Conservation (phyloP, 768 basidiomycete genomes). For the Mycena galericulata region DNA sequence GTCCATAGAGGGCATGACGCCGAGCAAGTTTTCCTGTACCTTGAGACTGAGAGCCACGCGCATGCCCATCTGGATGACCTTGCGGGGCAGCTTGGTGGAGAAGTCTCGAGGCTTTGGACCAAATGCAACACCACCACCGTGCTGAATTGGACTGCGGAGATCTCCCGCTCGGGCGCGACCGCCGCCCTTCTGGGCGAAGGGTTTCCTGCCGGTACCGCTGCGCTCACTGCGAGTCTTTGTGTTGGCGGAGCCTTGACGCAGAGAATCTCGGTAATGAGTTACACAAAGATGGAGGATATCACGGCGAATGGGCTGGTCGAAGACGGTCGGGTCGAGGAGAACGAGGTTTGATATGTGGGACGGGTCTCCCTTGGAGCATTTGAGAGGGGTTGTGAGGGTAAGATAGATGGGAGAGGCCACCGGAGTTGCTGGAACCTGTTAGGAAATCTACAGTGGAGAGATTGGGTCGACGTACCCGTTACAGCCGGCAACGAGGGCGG, state of each 20-base stretch:
- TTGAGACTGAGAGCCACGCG: slow-evolving; percentile 89
- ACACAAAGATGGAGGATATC: slow-evolving; percentile 96
- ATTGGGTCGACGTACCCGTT: slow-evolving; percentile 16
- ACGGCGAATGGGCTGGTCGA: slow-evolving; percentile 87
- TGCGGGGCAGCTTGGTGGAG: slow-evolving; percentile 91
- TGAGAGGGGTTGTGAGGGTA: slow-evolving; percentile 70
- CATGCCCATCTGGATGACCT: slow-evolving; percentile 94
- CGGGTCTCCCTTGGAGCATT: slow-evolving; percentile 54
- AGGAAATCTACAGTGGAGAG: neutral
- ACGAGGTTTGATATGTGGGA: slow-evolving; percentile 61
- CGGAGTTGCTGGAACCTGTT: slow-evolving; percentile 48
- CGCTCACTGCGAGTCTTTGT: slow-evolving; percentile 96
- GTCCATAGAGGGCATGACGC: slow-evolving; percentile 77
- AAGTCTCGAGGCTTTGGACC: slow-evolving; percentile 94
- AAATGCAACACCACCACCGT: slow-evolving; percentile 93
- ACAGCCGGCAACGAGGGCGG: neutral
- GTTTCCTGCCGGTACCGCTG: slow-evolving; percentile 88
- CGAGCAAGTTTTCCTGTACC: slow-evolving; percentile 78
- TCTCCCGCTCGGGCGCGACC: slow-evolving; percentile 93
- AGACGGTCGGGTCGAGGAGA: slow-evolving; percentile 83
- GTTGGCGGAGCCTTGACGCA: slow-evolving; percentile 92
- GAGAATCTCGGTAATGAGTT: slow-evolving; percentile 85
- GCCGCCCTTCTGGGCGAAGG: slow-evolving; percentile 91
- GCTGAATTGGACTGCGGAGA: slow-evolving; percentile 85
- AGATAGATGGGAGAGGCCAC: slow-evolving; percentile 66